Evolutionary conservation across 768 basidiomycete species (phyloP).

Genomic region (Pisolithus tinctorius): DNA sequence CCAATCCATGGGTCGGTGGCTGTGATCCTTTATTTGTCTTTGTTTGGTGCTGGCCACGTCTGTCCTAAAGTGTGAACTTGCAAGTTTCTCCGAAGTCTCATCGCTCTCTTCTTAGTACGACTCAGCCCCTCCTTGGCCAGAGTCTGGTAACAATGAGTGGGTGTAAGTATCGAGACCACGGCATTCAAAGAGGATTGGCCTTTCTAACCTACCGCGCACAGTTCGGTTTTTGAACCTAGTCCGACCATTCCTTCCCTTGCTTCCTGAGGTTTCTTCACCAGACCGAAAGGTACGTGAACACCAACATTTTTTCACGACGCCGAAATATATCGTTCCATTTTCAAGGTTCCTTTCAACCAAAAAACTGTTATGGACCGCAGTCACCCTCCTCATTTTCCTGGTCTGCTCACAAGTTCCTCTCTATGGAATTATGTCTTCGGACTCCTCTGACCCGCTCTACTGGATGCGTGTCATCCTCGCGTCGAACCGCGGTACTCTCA

Average conservation of each 20-base stretch:
- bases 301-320: neutral
- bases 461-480: slow-evolving; percentile 99
- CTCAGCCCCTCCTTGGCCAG: slow-evolving; percentile 17
- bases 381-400: slow-evolving; percentile 98
- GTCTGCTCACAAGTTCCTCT: slow-evolving; percentile 99
- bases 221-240: slow-evolving; percentile 98
- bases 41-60: slow-evolving; percentile 27
- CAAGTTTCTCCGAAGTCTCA: slow-evolving; percentile 12
- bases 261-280: slow-evolving; percentile 96
- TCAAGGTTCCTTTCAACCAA: slow-evolving; percentile 94
- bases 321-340: slow-evolving; percentile 1
- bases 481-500: slow-evolving; percentile 95
- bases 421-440: slow-evolving; percentile 99
- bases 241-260: slow-evolving; percentile 92
- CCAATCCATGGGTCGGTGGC: neutral
- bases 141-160: slow-evolving; percentile 59
- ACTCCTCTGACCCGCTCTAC: slow-evolving; percentile 97
- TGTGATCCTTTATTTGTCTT: slow-evolving; percentile 10
- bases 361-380: slow-evolving; percentile 98
- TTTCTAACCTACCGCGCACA: slow-evolving; percentile 23
- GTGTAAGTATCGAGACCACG: slow-evolving; percentile 41
- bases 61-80: slow-evolving; percentile 8
- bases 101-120: slow-evolving; percentile 13
- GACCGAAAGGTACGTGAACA: slow-evolving; percentile 76
- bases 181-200: neutral